Conservation (phyloP, 306 rosid genomes). For the Cicer cuneatum region DNA sequence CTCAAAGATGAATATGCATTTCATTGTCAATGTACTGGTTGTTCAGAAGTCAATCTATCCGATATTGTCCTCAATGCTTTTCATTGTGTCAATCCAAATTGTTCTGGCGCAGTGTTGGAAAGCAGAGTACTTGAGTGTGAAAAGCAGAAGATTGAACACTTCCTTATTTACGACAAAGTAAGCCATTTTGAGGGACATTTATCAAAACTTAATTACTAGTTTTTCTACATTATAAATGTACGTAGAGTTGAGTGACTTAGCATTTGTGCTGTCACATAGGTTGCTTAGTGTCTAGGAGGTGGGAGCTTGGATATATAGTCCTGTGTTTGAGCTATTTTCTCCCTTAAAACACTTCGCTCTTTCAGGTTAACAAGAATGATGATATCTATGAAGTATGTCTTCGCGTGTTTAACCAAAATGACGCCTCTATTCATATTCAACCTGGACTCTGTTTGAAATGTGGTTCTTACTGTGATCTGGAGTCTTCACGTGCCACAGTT, state of each 20-base stretch:
- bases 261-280: conserved; percentile 26
- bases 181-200: conserved; percentile 46
- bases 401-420: conserved; percentile 44
- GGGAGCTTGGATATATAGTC: conserved; percentile 24
- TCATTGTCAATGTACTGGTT: conserved; percentile 74
- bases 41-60: conserved; percentile 67
- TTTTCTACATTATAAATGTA: conserved; percentile 36
- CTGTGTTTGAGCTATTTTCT: conserved; percentile 25
- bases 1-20: conserved; percentile 77
- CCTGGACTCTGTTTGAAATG: conserved; percentile 77
- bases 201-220: conserved; percentile 45
- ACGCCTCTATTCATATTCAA: conserved; percentile 43
- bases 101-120: conserved; percentile 78
- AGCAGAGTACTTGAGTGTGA: conserved; percentile 60
- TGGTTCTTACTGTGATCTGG: conserved; percentile 69
- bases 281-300: conserved; percentile 12
- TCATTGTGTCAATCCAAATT: conserved; percentile 63
- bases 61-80: conserved; percentile 74
- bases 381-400: conserved; percentile 48
- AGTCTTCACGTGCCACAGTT: conserved; percentile 54
- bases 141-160: conserved; percentile 55
- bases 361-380: conserved; percentile 58
- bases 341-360: conserved; percentile 7
- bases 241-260: not conserved
- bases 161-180: conserved; percentile 30